Evolutionary conservation across 352 stramenopile species (phyloP).

Genomic region (Globisporangium paddicum): DNA sequence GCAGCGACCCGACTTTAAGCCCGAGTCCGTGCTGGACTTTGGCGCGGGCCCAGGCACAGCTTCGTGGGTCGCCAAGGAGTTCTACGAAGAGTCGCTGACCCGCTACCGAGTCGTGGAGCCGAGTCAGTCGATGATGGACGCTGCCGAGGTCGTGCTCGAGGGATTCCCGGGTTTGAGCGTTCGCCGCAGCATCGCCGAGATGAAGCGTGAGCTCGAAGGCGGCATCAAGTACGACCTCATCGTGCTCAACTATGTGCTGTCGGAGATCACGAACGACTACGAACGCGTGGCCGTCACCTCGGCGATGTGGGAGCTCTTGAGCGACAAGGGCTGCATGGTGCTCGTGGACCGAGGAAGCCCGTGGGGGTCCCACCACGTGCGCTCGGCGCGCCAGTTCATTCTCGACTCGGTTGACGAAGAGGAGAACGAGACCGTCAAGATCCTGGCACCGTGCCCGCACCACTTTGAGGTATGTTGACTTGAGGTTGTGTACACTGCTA

Average conservation of each 20-base stretch:
- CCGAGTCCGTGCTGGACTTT: constrained; percentile 73
- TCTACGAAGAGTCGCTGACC: constrained; percentile 54
- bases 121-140: constrained; percentile 85
- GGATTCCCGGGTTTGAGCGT: constrained; percentile 73
- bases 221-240: constrained; percentile 78
- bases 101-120: constrained; percentile 77
- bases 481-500: too few relatives aligned
- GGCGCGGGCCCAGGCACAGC: constrained; percentile 67
- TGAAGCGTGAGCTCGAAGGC: constrained; percentile 70
- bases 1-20: constrained; percentile 46
- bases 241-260: constrained; percentile 68
- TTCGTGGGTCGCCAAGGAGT: constrained; percentile 71
- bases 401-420: constrained; percentile 61
- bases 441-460: constrained; percentile 78
- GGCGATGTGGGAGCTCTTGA: constrained; percentile 74
- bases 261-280: constrained; percentile 81
- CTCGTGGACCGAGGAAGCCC: constrained; percentile 76
- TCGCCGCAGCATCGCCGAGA: constrained; percentile 61
- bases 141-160: constrained; percentile 61
- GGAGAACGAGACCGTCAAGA: constrained; percentile 22
- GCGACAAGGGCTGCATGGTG: constrained; percentile 66
- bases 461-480: constrained; percentile 42
- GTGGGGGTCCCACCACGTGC: constrained; percentile 80
- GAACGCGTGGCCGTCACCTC: constrained; percentile 75
- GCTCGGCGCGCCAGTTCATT: constrained; percentile 82